Evolutionary conservation across 2,329 filamentous ascomycete genomes (phyloP), one percentile per base, ranked within the genome.

Genomic region (Thelonectria blattea): DNA sequence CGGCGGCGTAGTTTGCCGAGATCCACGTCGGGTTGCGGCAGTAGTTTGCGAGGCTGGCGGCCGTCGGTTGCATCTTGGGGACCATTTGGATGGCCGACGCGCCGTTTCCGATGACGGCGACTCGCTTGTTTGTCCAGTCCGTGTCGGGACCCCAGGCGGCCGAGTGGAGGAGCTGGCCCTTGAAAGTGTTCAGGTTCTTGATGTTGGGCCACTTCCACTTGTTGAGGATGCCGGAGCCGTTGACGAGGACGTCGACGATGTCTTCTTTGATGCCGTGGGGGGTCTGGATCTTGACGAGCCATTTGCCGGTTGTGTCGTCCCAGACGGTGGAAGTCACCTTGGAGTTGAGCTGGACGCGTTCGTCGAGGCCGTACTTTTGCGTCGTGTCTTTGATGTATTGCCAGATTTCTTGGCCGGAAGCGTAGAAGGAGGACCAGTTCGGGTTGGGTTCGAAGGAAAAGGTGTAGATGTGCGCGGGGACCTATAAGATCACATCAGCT

Each of bases 71-170:
- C 45, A 81, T 77, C 6, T 72, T 71, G 2, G 79, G 78, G 6
- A 81, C 73, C 3, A 85, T 75, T 67, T 84, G 83, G 11, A 85
- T 80, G 11, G 79, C 82, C 12, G 80, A 81, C 14, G 81, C 80
- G 0, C 83, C 83, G 20, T 70, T 82, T 4, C 83, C 83, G 48
- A 86, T 83, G 7, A 85, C 71, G 4, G 78, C 82, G 14, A 83
- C 78, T 15, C 71, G 72, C 64, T 81, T 82, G 24, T 73, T 77
- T 2, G 62, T 66, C 3, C 82, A 73, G 46, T 82, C 75, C 2
- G 46, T 50, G 11, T 32, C 1, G 5, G 27, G 8, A 24, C 60
- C 52, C 61, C 61, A 65, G 1, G 43, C n/a, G 68, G 11, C 83
- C 1, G 80, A 83, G 68, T 88, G 85, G 39, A 84, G 73, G 2